These are phyloP conservation scores for Fusarium proliferatum DNA, from an alignment of 2,329 filamentous ascomycete species.

Conservation along the genomic window DNA sequence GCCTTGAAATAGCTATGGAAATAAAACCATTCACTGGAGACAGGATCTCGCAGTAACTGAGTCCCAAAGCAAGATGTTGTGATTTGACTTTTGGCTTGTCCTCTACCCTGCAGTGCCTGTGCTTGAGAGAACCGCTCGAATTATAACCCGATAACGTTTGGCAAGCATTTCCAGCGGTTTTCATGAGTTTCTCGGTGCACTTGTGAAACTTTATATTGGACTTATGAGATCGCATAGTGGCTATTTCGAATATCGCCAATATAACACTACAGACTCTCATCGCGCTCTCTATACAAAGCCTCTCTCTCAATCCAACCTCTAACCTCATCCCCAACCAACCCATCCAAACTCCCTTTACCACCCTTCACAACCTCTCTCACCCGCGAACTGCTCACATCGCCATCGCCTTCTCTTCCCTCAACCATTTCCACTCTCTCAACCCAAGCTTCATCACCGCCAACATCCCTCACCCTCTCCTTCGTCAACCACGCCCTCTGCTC, in stretches of 20 bases:
- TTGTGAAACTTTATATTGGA: rapidly evolving
- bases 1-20: neutral
- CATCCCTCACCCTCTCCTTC: slow-evolving; percentile 58
- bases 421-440: slow-evolving; percentile 69
- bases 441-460: slow-evolving; percentile 70
- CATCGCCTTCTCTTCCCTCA: slow-evolving; percentile 57
- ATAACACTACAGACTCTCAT: neutral
- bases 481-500: slow-evolving; percentile 61
- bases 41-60: neutral
- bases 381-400: slow-evolving; percentile 68
- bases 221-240: rapidly evolving
- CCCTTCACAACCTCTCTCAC: slow-evolving; percentile 67
- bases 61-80: rapidly evolving
- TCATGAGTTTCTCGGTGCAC: neutral
- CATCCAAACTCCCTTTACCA: slow-evolving; percentile 60
- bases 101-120: neutral
- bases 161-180: too few relatives aligned
- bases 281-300: slow-evolving; percentile 62
- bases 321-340: slow-evolving; percentile 68
- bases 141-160: neutral
- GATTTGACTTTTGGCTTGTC: rapidly evolving
- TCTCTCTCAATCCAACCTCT: slow-evolving; percentile 67
- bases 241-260: rapidly evolving
- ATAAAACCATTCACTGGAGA: rapidly evolving
- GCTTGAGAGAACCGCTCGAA: neutral